Percentiles rank a stretch among this genome's conserved stretches.
These are phyloP conservation scores for Solioccasus polychromus DNA, from an alignment of 768 basidiomycete genomes.

Conservation along the genomic window DNA sequence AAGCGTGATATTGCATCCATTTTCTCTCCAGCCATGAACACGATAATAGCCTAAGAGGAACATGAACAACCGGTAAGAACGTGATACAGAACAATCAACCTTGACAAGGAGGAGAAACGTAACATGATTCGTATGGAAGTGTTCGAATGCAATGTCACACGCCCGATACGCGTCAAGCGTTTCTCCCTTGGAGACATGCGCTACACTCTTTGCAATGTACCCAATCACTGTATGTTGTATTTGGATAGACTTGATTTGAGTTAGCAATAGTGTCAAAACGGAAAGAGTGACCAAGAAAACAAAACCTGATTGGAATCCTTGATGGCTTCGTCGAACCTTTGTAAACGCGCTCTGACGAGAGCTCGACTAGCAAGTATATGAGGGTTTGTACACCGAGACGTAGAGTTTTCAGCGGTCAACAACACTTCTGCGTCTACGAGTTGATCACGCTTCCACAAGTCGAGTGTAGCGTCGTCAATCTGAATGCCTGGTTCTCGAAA, in stretches of 20 bases:
- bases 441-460: too few relatives aligned
- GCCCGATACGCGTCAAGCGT: not conserved
- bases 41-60: slow-evolving; percentile 1
- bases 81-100: not conserved
- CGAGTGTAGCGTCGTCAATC: too few relatives aligned
- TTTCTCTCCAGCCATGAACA: slow-evolving; percentile 6
- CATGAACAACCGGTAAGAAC: not conserved
- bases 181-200: not conserved
- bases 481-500: too few relatives aligned
- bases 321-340: too few relatives aligned
- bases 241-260: not conserved
- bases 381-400: too few relatives aligned
- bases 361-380: too few relatives aligned
- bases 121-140: not conserved
- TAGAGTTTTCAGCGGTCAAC: too few relatives aligned
- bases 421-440: too few relatives aligned
- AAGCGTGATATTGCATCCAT: slow-evolving; percentile 4
- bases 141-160: slow-evolving; percentile 1
- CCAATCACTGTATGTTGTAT: not conserved
- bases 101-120: slow-evolving; percentile 1
- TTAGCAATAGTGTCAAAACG: not conserved
- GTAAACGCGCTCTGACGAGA: too few relatives aligned
- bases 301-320: too few relatives aligned
- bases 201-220: not conserved
- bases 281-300: too few relatives aligned